These are phyloP conservation scores for Penicillium pulvis DNA, from an alignment of 495 filamentous ascomycete species.

Conservation along the genomic window DNA sequence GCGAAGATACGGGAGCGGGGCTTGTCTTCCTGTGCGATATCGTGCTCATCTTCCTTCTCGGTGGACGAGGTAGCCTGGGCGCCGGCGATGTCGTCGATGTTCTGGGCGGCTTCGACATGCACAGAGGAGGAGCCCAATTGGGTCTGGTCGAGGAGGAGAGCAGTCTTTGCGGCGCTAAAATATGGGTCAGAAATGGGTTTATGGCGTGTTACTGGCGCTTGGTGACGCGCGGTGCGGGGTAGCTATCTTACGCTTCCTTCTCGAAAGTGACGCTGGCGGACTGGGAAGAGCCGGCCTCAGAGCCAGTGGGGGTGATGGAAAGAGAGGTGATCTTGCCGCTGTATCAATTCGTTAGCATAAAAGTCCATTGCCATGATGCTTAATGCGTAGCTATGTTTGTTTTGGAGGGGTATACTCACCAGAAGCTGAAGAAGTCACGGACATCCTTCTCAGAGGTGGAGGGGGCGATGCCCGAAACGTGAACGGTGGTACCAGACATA, in stretches of 20 bases:
- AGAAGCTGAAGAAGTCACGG: conserved; percentile 98
- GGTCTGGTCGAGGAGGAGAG: conserved; percentile 94
- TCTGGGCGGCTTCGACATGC: conserved; percentile 67
- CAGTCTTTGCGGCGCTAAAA: conserved; percentile 81
- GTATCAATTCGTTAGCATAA: conserved; percentile 7
- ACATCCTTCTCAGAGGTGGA: conserved; percentile 87
- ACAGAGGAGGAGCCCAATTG: conserved; percentile 83
- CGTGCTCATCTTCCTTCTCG: conserved; percentile 56
- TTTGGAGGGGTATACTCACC: conserved; percentile 54
- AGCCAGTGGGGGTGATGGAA: conserved; percentile 67
- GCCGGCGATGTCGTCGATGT: conserved; percentile 65
- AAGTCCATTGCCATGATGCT: background rate
- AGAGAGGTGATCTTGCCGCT: conserved; percentile 90
- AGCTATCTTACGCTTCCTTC: conserved; percentile 70
- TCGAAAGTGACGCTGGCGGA: conserved; percentile 92
- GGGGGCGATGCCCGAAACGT: conserved; percentile 77
- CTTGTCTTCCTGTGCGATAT: conserved; percentile 92
- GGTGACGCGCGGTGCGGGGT: conserved; percentile 30
- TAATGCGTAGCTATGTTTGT: background rate
- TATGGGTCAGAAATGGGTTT: background rate
- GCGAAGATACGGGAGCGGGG: conserved; percentile 88
- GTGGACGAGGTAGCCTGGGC: conserved; percentile 45
- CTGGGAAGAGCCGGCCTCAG: conserved; percentile 62
- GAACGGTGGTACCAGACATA: conserved; percentile 54
- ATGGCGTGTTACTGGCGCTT: conserved; percentile 3